Conservation (phyloP, 176 grass and related monocot species). For the Oropetium thomaeum region DNA sequence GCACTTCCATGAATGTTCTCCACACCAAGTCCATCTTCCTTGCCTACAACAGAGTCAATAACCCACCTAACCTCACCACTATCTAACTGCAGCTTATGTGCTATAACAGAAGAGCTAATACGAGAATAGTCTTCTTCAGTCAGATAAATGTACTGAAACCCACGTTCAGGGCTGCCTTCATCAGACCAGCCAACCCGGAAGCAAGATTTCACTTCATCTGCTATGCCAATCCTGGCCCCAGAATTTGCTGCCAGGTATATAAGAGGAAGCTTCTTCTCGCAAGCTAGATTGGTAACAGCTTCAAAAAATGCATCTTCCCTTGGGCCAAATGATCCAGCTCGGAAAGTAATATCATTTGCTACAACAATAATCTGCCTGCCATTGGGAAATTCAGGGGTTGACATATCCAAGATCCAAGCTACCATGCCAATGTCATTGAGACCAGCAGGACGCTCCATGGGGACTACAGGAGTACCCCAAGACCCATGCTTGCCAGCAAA, state of each 20-base stretch:
- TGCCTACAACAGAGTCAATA: constrained; percentile 89
- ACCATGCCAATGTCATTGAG: constrained; percentile 91
- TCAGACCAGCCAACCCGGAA: constrained; percentile 88
- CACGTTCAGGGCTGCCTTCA: constrained; percentile 66
- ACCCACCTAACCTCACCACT: constrained; percentile 86
- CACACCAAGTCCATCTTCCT: constrained; percentile 92
- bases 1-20: constrained; percentile 97
- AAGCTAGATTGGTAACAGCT: constrained; percentile 89
- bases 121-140: constrained; percentile 71
- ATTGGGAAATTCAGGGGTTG: constrained; percentile 80
- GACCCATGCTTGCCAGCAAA: constrained; percentile 66
- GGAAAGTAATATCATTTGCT: constrained; percentile 91
- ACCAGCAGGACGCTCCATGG: constrained; percentile 60
- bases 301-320: constrained; percentile 98
- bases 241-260: constrained; percentile 95
- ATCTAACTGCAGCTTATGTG: constrained; percentile 77
- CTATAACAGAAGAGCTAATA: constrained; percentile 76
- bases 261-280: constrained; percentile 87
- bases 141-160: constrained; percentile 88
- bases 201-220: constrained; percentile 93
- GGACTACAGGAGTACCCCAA: constrained; percentile 75
- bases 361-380: constrained; percentile 91
- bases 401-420: constrained; percentile 92
- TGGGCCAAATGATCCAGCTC: constrained; percentile 92
- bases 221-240: constrained; percentile 86